Evolutionary conservation across 495 filamentous ascomycete genomes (phyloP), one percentile per base, ranked within the genome.

Genomic region (Beverwykella pulmonaria): DNA sequence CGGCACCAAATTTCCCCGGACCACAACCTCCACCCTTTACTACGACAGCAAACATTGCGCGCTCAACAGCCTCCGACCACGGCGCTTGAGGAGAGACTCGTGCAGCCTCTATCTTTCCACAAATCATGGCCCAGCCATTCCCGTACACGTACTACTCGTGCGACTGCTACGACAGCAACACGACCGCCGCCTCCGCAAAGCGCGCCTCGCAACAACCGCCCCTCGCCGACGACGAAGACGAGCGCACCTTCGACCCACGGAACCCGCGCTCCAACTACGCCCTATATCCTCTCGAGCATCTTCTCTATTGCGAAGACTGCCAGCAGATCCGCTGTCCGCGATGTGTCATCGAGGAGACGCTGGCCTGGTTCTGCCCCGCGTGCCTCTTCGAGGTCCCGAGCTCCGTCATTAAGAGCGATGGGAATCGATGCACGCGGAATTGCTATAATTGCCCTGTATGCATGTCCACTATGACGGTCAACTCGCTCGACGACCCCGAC

Each of bases 241-340:
- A 92, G 32, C 80, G 82, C 65, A 88, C 90, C 14, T 97, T 98
- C 74, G 89, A 98, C 71, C 92, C 95, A 0, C 84, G 89, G 44
- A 87, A 88, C 30, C 85, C 90, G 1, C 86, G 95, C 6, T 88
- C 93, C 34, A 93, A 90, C 74, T 97, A 90, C 80, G 90, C 90
- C 44, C 82, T 98, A 34, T 97, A 92, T 75, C 92, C 93, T 0
- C 85, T 96, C n/a, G 92, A 98, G 71, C 90, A 94, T 71, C 85
- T 98, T 8, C 82, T 96, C 12, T 98, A 92, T 77, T 98, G 94
- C 78, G 92, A 96, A 73, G 95, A 97, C 75, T 98, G 94, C 75
- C 91, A 94, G 68, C 88, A 96, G 78, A 93, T 98, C 59, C 88
- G 93, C 67, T 98, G 94, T 73, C 91, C 92, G 7, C 83, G 92